Evolutionary conservation across 73 alveolate genomes (phyloP).

Genomic region (Durusdinium trenchii): DNA sequence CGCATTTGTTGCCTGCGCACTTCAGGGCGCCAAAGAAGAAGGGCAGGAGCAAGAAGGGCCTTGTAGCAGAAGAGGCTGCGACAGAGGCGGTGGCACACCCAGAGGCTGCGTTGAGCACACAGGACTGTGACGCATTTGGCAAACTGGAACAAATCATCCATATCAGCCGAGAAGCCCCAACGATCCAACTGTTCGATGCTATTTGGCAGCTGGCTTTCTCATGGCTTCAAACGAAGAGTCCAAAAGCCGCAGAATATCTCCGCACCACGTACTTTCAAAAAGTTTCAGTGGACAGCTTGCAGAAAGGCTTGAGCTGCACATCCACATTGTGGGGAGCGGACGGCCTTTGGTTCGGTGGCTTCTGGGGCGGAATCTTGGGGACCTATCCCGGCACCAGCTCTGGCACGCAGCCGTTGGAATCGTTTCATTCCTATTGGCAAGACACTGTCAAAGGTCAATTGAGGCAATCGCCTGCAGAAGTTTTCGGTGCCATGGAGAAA

Average conservation of each 20-base stretch:
- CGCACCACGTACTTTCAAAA: neutral
- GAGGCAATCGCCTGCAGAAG: no score
- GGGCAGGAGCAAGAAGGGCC: neutral
- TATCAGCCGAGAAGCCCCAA: neutral
- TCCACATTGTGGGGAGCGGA: neutral
- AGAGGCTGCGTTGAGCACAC: neutral
- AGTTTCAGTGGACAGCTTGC: neutral
- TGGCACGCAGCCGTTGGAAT: neutral
- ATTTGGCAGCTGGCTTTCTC: neutral
- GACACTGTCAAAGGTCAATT: neutral
- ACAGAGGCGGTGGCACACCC: neutral
- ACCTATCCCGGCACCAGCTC: conserved; percentile 9
- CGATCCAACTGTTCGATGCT: neutral
- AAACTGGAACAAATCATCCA: neutral
- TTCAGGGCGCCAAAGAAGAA: neutral
- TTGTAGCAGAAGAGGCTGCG: neutral
- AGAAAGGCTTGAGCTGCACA: neutral
- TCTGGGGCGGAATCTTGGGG: neutral
- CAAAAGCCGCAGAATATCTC: neutral
- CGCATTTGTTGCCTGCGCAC: neutral
- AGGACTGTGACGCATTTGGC: neutral
- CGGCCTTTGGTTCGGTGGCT: neutral
- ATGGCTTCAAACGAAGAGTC: neutral
- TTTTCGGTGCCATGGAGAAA: neutral
- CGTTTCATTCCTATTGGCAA: neutral